These are phyloP conservation scores for Phytopythium aichiense DNA, from an alignment of 352 stramenopile species.

Conservation along the genomic window DNA sequence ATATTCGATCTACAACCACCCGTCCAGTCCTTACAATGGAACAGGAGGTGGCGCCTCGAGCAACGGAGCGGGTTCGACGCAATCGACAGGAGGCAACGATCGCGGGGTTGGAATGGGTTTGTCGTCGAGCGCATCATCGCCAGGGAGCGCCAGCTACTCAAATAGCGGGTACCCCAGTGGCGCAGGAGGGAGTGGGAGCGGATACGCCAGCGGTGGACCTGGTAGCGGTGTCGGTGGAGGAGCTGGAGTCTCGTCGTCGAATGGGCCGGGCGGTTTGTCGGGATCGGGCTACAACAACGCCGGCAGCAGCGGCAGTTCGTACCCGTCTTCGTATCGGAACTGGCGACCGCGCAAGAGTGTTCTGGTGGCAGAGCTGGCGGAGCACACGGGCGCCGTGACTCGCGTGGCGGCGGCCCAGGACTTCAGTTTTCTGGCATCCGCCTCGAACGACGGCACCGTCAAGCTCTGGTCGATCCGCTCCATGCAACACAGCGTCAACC, in stretches of 20 bases:
- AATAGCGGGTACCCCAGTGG: constrained; percentile 3
- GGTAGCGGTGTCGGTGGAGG: constrained; percentile 14
- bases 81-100: constrained; percentile 21
- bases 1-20: constrained; percentile 81
- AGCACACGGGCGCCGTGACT: constrained; percentile 93
- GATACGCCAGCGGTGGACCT: constrained; percentile 19
- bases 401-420: constrained; percentile 93
- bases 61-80: constrained; percentile 10
- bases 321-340: constrained; percentile 58
- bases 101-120: constrained; percentile 12
- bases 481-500: constrained; percentile 91
- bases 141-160: constrained; percentile 26
- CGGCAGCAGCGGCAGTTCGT: constrained; percentile 19
- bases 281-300: constrained; percentile 14
- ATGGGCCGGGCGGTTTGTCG: neutral
- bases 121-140: constrained; percentile 17
- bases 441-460: constrained; percentile 94
- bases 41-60: constrained; percentile 12
- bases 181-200: constrained; percentile 9
- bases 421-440: constrained; percentile 94
- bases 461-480: constrained; percentile 95
- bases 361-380: constrained; percentile 79
- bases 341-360: constrained; percentile 85
- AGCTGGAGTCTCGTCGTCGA: constrained; percentile 23
- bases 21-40: constrained; percentile 57